Conservation (phyloP, 495 filamentous ascomycete species). For the Penicillium salamii region DNA sequence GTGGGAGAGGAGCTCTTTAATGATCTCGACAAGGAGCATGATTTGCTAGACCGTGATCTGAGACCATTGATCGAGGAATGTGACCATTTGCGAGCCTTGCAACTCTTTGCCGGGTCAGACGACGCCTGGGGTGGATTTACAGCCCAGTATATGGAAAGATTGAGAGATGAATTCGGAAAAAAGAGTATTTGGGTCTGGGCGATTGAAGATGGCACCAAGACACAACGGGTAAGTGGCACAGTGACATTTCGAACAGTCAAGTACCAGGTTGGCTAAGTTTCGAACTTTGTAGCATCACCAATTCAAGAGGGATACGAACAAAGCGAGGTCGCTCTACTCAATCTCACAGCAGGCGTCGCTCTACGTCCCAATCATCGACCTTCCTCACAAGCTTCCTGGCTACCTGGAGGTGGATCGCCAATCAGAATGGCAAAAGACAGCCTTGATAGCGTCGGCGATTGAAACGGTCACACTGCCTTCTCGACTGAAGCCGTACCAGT, state of each 20-base stretch:
- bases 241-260: neutral
- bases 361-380: conserved; percentile 72
- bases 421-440: conserved; percentile 80
- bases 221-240: conserved; percentile 52
- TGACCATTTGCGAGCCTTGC: conserved; percentile 85
- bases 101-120: conserved; percentile 73
- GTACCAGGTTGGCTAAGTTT: conserved; percentile 4
- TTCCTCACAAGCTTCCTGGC: conserved; percentile 52
- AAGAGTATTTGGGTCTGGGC: conserved; percentile 83
- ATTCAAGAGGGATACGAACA: conserved; percentile 61
- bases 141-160: conserved; percentile 69
- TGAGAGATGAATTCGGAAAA: conserved; percentile 92
- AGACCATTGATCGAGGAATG: conserved; percentile 88
- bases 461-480: conserved; percentile 80
- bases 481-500: conserved; percentile 57
- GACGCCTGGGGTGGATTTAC: conserved; percentile 95
- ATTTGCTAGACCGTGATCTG: conserved; percentile 84
- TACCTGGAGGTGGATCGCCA: conserved; percentile 60
- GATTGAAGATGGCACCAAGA: conserved; percentile 59
- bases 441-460: conserved; percentile 70
- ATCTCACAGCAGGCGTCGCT: conserved; percentile 70
- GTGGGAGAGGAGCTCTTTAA: conserved; percentile 81
- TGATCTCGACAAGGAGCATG: conserved; percentile 77
- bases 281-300: conserved; percentile 27
- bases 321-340: conserved; percentile 63